A percentile compares a stretch with the other conserved stretches of the same genome.
Evolutionary conservation across 2,329 filamentous ascomycete species (phyloP).

Genomic region (Stachybotrys chartarum): DNA sequence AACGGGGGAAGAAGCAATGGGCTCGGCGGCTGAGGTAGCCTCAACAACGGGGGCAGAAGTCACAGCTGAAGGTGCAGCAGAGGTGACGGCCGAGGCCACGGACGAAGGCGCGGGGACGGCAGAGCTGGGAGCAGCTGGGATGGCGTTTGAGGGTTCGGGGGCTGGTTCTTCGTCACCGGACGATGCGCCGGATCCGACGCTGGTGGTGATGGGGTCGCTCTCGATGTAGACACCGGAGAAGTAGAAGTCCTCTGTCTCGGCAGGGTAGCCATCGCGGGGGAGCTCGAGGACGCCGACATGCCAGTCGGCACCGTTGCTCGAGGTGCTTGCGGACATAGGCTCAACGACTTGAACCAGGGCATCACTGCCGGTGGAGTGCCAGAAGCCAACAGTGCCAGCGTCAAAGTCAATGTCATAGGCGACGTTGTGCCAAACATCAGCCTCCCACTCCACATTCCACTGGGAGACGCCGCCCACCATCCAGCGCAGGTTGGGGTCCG

Average conservation of each 20-base stretch:
- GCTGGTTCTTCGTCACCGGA: background rate
- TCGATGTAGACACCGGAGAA: conserved; percentile 69
- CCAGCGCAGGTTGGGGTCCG: conserved; percentile 54
- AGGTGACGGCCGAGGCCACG: background rate
- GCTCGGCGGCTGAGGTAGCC: background rate
- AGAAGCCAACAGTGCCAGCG: conserved; percentile 56
- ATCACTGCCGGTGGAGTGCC: conserved; percentile 58
- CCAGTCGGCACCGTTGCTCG: conserved; percentile 64
- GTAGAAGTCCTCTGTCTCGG: conserved; percentile 58
- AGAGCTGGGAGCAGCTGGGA: background rate
- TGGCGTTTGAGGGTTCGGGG: background rate
- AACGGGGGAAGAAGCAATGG: background rate
- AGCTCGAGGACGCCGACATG: conserved; percentile 65
- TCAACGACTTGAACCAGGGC: conserved; percentile 50
- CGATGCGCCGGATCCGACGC: conserved; percentile 6
- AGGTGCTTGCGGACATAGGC: conserved; percentile 52
- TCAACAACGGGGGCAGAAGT: background rate
- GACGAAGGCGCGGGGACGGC: background rate
- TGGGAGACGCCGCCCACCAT: conserved; percentile 51
- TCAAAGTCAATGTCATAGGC: conserved; percentile 68
- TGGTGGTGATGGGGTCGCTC: conserved; percentile 25
- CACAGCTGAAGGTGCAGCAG: background rate
- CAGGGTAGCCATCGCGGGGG: conserved; percentile 46
- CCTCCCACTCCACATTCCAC: conserved; percentile 55
- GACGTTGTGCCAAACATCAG: conserved; percentile 67